phyloP scores from a whole-genome alignment of 352 stramenopile genomes.

The Thraustotheca clavata region DNA sequence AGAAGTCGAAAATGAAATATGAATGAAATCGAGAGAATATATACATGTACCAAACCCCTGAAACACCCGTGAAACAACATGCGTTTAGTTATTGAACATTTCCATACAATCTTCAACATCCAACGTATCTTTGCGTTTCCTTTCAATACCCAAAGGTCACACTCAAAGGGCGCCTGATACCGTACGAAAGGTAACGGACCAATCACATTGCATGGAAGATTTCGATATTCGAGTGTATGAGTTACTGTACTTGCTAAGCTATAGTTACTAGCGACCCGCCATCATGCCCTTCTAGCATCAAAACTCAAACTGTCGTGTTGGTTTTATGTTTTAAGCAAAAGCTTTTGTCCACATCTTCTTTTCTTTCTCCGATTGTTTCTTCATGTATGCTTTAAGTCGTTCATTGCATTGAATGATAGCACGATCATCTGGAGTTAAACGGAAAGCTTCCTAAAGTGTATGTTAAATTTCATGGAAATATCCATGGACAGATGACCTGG shows the following conservation, averaged over 20 bases:
- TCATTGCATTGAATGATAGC: conserved; percentile 66
- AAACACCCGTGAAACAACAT: not conserved
- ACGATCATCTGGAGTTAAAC: conserved; percentile 62
- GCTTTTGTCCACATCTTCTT: conserved; percentile 88
- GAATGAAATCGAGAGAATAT: not conserved
- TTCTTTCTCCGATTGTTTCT: conserved; percentile 78
- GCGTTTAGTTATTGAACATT: no score
- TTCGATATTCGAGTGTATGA: not conserved
- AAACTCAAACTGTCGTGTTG: not conserved
- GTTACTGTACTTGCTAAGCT: not conserved
- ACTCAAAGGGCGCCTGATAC: not conserved
- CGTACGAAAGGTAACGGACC: not conserved
- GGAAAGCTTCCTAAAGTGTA: conserved; percentile 28
- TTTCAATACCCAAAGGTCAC: conserved; percentile 3
- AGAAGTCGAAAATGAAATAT: not conserved
- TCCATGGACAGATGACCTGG: conserved; percentile 22
- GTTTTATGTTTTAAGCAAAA: conserved; percentile 38
- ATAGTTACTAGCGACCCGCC: not conserved
- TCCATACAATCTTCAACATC: not conserved
- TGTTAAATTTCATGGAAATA: not conserved
- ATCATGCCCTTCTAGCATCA: no score
- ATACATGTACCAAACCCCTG: not conserved
- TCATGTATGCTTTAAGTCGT: conserved; percentile 51
- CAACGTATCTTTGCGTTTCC: not conserved
- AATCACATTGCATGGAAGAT: not conserved